Evolutionary conservation across 228 moss, liverwort and hornwort species (phyloP), one percentile per base, ranked within the genome.

Genomic region (Sphagnum fallax): DNA sequence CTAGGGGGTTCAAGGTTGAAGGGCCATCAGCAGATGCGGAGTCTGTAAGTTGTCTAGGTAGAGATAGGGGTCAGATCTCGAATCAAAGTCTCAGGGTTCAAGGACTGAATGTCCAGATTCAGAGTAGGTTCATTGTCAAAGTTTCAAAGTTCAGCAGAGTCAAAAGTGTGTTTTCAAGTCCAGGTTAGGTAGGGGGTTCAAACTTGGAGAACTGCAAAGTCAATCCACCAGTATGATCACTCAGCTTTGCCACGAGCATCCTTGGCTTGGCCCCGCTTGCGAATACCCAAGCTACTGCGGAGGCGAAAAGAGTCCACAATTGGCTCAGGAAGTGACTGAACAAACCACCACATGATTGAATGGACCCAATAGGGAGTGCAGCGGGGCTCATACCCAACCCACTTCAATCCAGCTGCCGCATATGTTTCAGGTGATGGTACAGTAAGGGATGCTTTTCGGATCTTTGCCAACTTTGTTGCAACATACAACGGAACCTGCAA

Each of bases 381-480:
- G 61, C 83, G 73, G 4, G 91, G 80, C 75, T 88, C 88, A 8
- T 82, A 80, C 7, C 91, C 91, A 7, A 78, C 51, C 57, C 83
- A 88, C 0, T 65, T 68, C 32, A 91, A 74, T 2, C 86, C 79
- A 67, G 72, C 74, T 64, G 75, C 76, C 6, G 88, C 91, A 51
- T 86, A 91, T 14, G 66, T 62, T 2, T 83, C 76, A 0, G 91
- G 73, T 0, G 91, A 65, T 3, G 91, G 91, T 4, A 84, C 74
- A 1, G 82, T 71, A 62, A 86, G 78, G n/a, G 91, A 91, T 1
- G 86, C 67, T 63, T 60, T 71, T 67, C 88, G 82, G 58, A 86
- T 88, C 72, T 84, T 88, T 9, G 91, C 76, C 91, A 91, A 84
- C 64, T 91, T 91, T 5, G 91, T 91, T 18, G 91, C 91, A 5